A percentile compares a stretch with the other conserved stretches of the same genome.
These are phyloP conservation scores for Artomyces pyxidatus DNA, from an alignment of 768 basidiomycete genomes.

Conservation along the genomic window DNA sequence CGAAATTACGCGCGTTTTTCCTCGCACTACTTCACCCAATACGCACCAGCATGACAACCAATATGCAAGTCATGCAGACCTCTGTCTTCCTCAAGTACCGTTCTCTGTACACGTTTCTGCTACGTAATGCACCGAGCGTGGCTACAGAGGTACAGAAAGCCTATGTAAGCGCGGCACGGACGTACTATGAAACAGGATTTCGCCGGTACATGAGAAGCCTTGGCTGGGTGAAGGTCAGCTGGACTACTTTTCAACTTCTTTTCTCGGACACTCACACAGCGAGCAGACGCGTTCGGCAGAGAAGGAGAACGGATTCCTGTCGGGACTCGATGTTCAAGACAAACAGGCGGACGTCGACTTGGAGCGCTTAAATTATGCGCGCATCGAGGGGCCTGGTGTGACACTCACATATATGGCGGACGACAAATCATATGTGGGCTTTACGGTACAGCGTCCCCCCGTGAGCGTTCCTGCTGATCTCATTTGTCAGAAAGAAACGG, in stretches of 20 bases:
- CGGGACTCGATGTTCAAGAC: conserved; percentile 34
- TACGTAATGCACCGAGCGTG: conserved; percentile 71
- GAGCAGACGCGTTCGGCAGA: conserved; percentile 59
- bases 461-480: background rate
- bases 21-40: conserved; percentile 78
- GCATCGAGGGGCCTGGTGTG: conserved; percentile 72
- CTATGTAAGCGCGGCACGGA: conserved; percentile 73
- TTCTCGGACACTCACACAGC: background rate
- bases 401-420: conserved; percentile 86
- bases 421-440: conserved; percentile 73
- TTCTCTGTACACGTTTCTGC: conserved; percentile 76
- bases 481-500: conserved; percentile 57
- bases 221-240: conserved; percentile 61
- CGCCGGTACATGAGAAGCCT: conserved; percentile 82
- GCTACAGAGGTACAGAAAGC: conserved; percentile 85
- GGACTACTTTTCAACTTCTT: background rate
- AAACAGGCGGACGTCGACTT: conserved; percentile 32
- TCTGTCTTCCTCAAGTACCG: conserved; percentile 79
- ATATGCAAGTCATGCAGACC: conserved; percentile 89
- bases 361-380: conserved; percentile 56
- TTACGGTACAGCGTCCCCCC: background rate
- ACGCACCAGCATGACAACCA: conserved; percentile 75
- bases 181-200: conserved; percentile 95
- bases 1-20: conserved; percentile 84
- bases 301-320: conserved; percentile 57